These are phyloP conservation scores for Plasmodium adleri DNA, from an alignment of 169 alveolate genomes.

Conservation along the genomic window DNA sequence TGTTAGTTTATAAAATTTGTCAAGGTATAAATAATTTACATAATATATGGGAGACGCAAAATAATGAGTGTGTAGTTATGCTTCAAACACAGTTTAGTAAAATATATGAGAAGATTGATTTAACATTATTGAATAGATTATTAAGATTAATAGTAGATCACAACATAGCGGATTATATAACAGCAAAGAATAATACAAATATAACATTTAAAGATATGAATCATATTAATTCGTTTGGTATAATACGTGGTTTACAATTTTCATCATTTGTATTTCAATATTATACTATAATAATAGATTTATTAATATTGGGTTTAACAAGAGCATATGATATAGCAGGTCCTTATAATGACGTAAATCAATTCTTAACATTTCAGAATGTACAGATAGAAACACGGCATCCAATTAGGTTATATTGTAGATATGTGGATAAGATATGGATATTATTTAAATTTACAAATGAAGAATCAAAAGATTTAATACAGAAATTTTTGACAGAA, in stretches of 20 bases:
- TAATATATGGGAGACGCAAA: conserved; percentile 97
- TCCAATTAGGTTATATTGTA: conserved; percentile 98
- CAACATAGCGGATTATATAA: conserved; percentile 99
- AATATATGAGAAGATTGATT: conserved; percentile 98
- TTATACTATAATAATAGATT: conserved; percentile 93
- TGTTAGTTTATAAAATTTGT: conserved; percentile 98
- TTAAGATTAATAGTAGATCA: conserved; percentile 99
- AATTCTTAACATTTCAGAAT: conserved; percentile 95
- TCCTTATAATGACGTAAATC: conserved; percentile 95
- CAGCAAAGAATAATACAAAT: conserved; percentile 98
- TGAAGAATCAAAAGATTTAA: conserved; percentile 97
- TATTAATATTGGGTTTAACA: conserved; percentile 96
- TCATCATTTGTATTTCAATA: conserved; percentile 98
- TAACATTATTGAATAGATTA: conserved; percentile 97
- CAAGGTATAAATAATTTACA: conserved; percentile 99
- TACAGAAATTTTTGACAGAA: conserved; percentile 98
- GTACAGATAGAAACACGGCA: conserved; percentile 96
- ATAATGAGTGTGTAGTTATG: conserved; percentile 95
- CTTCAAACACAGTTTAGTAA: conserved; percentile 92
- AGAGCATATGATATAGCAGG: conserved; percentile 99
- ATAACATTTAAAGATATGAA: conserved; percentile 99
- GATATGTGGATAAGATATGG: conserved; percentile 97
- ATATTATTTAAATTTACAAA: conserved; percentile 95
- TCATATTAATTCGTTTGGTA: conserved; percentile 98
- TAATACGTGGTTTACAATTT: conserved; percentile 98